Conservation (phyloP, 116 monocot species). For the Dioscorea cayenensis region DNA sequence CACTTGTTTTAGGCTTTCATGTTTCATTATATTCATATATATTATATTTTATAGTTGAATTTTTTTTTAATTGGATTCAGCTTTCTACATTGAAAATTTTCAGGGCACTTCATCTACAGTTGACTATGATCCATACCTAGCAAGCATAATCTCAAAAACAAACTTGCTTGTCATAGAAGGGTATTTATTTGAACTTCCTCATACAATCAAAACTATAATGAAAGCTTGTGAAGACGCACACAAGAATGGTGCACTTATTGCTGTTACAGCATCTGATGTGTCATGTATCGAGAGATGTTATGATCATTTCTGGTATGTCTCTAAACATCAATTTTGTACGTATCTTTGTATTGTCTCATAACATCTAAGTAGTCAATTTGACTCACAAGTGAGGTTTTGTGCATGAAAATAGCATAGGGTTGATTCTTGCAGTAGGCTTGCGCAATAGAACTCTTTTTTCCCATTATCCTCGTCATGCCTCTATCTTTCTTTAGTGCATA, state of each 20-base stretch:
- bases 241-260: conserved; percentile 71
- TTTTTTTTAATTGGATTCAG: no score
- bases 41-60: no score
- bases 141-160: conserved; percentile 67
- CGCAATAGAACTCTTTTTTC: no score
- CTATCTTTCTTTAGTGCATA: no score
- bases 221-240: conserved; percentile 82
- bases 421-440: no score
- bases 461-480: no score
- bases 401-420: no score
- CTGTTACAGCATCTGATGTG: conserved; percentile 93
- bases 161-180: conserved; percentile 87
- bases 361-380: not conserved
- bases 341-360: not conserved
- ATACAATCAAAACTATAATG: conserved; percentile 63
- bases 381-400: no score
- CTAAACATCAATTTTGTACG: not conserved
- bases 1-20: no score
- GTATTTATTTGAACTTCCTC: conserved; percentile 82
- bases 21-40: no score
- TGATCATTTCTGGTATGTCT: conserved; percentile 71
- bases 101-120: conserved; percentile 90
- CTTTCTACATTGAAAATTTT: not conserved
- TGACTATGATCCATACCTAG: conserved; percentile 64
- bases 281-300: conserved; percentile 84